Evolutionary conservation across 106 monocot species (phyloP).

Genomic region (Dendrobium nobile): DNA sequence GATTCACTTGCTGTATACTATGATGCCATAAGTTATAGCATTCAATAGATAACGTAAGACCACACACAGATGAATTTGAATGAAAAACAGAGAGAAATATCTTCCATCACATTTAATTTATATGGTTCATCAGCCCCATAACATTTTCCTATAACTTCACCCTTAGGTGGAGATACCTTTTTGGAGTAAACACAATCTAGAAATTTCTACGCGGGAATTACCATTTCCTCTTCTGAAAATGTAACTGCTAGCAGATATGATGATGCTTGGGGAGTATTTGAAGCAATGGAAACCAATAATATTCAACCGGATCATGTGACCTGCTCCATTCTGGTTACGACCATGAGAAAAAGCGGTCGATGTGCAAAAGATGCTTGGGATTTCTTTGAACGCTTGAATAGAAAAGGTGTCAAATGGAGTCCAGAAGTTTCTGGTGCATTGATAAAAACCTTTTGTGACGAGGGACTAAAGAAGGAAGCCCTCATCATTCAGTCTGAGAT

Average conservation of each 20-base stretch:
- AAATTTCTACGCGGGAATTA: not conserved
- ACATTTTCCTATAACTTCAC: not conserved
- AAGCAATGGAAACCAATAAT: conserved; percentile 72
- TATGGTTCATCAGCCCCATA: not conserved
- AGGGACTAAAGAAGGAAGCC: conserved; percentile 84
- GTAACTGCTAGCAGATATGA: conserved; percentile 46
- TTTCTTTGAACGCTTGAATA: conserved; percentile 74
- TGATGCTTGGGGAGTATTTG: conserved; percentile 81
- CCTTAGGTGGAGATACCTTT: not conserved
- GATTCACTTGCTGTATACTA: not conserved
- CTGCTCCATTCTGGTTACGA: conserved; percentile 68
- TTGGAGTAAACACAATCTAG: not conserved
- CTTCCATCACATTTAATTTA: not conserved
- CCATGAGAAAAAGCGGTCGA: conserved; percentile 60
- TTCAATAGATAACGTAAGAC: too few species aligned
- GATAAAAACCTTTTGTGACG: conserved; percentile 81
- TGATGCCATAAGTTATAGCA: too few species aligned
- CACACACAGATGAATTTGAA: too few species aligned
- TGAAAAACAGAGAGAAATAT: too few species aligned
- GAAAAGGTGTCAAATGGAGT: conserved; percentile 75
- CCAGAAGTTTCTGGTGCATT: conserved; percentile 63
- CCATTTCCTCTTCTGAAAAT: conserved; percentile 3
- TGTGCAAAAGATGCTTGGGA: conserved; percentile 85
- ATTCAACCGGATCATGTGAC: conserved; percentile 81
- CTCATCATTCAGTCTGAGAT: conserved; percentile 84